Percentiles rank a stretch among this genome's conserved stretches.
phyloP scores from a whole-genome alignment of 2,329 filamentous ascomycete genomes.

The Stachybotrys echinatus region DNA sequence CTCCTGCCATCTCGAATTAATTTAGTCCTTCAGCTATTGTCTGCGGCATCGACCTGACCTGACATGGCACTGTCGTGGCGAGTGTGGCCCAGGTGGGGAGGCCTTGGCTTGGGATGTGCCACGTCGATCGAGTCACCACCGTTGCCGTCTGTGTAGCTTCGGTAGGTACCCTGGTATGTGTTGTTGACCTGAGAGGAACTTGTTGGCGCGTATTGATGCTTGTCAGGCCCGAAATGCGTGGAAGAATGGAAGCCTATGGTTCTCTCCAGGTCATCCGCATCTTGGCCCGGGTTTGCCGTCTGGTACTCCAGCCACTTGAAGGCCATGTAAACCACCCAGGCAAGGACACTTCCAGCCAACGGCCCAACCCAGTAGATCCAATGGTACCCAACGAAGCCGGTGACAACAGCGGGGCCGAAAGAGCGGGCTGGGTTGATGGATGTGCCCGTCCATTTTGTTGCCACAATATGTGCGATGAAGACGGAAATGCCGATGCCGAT shows the following conservation, averaged over 20 bases:
- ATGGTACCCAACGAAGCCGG: constrained; percentile 34
- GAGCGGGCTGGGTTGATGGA: constrained; percentile 41
- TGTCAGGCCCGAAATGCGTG: no score
- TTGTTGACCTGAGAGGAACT: no score
- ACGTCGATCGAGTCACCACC: no score
- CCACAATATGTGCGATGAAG: constrained; percentile 47
- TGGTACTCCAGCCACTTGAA: constrained; percentile 42
- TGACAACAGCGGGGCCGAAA: constrained; percentile 35
- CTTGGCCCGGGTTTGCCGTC: constrained; percentile 36
- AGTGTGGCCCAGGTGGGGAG: no score
- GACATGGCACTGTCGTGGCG: no score
- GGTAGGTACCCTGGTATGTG: no score
- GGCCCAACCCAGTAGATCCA: constrained; percentile 50
- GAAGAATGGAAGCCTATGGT: background rate
- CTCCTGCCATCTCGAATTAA: no score
- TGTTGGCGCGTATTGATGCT: no score
- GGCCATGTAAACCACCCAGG: constrained; percentile 39
- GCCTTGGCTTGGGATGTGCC: no score
- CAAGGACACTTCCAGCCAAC: constrained; percentile 37
- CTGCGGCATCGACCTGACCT: no score
- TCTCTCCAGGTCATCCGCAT: background rate
- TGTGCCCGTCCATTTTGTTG: constrained; percentile 33
- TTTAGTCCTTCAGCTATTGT: no score
- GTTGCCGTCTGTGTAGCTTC: no score
- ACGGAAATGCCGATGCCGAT: constrained; percentile 63